phyloP scores from a whole-genome alignment of 2,329 filamentous ascomycete species.

The Neonectria hederae region DNA sequence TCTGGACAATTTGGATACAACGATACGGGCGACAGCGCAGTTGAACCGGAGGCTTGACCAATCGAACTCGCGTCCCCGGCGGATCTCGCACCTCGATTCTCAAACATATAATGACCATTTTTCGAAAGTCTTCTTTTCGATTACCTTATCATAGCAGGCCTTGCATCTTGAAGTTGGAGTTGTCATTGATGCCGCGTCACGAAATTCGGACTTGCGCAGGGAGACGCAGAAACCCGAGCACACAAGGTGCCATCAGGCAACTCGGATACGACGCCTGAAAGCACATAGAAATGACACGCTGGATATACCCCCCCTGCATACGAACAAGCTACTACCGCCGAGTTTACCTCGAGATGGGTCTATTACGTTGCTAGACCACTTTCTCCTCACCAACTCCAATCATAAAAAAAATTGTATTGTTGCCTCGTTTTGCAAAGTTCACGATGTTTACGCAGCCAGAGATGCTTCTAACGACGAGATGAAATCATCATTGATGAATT shows the following conservation, averaged over 20 bases:
- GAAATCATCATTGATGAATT: constrained; percentile 18
- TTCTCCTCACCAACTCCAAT: constrained; percentile 41
- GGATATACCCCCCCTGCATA: constrained; percentile 45
- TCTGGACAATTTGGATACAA: constrained; percentile 22
- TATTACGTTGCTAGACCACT: constrained; percentile 42
- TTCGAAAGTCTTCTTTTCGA: constrained; percentile 35
- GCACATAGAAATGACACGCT: constrained; percentile 45
- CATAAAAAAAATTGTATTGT: constrained; percentile 38
- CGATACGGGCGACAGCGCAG: constrained; percentile 23
- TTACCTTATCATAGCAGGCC: constrained; percentile 40
- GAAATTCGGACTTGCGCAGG: constrained; percentile 33
- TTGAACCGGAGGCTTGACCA: constrained; percentile 13
- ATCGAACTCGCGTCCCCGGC: constrained; percentile 17
- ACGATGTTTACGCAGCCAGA: constrained; percentile 6
- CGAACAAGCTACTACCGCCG: constrained; percentile 41
- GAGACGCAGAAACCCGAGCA: constrained; percentile 30
- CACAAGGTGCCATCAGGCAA: constrained; percentile 38
- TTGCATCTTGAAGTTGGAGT: constrained; percentile 41
- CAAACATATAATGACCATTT: constrained; percentile 43
- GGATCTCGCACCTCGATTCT: constrained; percentile 32
- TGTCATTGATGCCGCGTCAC: constrained; percentile 35
- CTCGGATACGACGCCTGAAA: constrained; percentile 37
- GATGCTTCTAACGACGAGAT: constrained; percentile 16
- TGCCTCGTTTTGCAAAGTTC: constrained; percentile 21
- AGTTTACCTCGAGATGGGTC: constrained; percentile 41